Base-by-base conservation (phyloP, 2,329 filamentous ascomycete species). In the Cryphonectria radicalis region DNA sequence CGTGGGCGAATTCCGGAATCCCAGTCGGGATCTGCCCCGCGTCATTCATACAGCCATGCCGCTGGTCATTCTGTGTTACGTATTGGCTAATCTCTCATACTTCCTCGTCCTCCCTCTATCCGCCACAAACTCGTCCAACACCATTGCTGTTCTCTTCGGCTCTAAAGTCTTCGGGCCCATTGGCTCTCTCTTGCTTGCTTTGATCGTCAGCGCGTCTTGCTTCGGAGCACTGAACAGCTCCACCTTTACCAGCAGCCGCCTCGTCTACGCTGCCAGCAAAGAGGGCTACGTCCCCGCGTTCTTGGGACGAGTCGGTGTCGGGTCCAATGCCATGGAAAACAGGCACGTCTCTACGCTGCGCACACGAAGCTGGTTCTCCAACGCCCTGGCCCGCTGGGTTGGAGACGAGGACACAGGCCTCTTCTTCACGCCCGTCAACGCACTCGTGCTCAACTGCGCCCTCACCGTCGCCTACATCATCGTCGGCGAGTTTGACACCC, bases 41-140 rank as follows among this genome's bases (percentile, higher is more conserved):
- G 95, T 98, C 37, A 97, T 99, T 70, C 96, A 99, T 82, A 97
- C 95, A 0, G 95, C 95, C 19, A 96, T 99, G 88, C 95, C 96
- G 1, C 85, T 98, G 62, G 95, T 99, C 71, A 98, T 99, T 74
- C 79, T 94, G 40, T 93, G 89, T 76, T 99, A 98, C 81, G 85
- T 98, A 43, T 86, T 98, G 66, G 95, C 95, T 75, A 99, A 98
- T 80, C 82, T 98, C 57, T 89, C 94, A 40, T 99, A 99, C 84
- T 97, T 98, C 80, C 90, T 99, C 73, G 96, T 99, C 43, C 88
- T 99, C 0, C 95, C 96, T 0, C 84, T 92, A 67, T 87, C 88
- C 3, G 87, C 90, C 40, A 94, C 98, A 82, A 93, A 97, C 80
- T 91, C 90, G 8, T 92, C 92, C 77, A 98, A 98, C 82, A 98